Evolutionary conservation across 805 yeast species (phyloP).

Genomic region (Saturnispora halmiae): DNA sequence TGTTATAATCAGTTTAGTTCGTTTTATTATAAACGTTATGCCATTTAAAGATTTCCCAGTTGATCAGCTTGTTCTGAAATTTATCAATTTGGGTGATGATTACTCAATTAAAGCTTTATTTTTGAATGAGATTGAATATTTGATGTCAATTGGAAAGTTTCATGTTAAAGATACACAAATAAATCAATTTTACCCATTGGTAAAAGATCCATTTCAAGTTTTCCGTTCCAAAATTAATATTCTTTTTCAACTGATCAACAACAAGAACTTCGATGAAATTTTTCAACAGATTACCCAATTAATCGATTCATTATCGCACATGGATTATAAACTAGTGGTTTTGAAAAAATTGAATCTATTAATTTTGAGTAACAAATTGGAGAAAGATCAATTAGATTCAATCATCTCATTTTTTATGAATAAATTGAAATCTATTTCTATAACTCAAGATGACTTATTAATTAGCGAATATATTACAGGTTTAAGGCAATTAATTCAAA

Average conservation of each 20-base stretch:
- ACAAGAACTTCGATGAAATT: conserved; percentile 41
- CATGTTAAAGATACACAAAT: conserved; percentile 27
- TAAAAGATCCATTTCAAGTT: conserved; percentile 24
- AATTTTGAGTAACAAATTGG: conserved; percentile 17
- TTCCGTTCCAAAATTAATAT: conserved; percentile 47
- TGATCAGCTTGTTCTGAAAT: conserved; percentile 39
- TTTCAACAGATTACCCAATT: conserved; percentile 58
- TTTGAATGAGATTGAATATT: conserved; percentile 19
- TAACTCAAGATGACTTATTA: conserved; percentile 26
- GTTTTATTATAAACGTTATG: conserved; percentile 48
- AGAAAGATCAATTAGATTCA: conserved; percentile 40
- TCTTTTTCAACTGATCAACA: conserved; percentile 48
- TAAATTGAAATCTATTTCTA: conserved; percentile 27
- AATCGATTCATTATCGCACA: conserved; percentile 25
- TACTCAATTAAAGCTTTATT: conserved; percentile 7
- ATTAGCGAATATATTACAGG: conserved; percentile 64
- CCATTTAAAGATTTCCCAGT: conserved; percentile 44
- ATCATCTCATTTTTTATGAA: conserved; percentile 56
- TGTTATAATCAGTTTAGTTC: conserved; percentile 53
- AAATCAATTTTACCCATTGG: conserved; percentile 1
- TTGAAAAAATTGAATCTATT: conserved; percentile 43
- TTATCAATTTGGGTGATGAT: conserved; percentile 11
- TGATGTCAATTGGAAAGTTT: conserved; percentile 29
- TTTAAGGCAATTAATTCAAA: conserved; percentile 62
- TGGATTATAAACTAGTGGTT: conserved; percentile 33